Evolutionary conservation across 129 eudicot species (phyloP).

Genomic region (Lactuca sativa): DNA sequence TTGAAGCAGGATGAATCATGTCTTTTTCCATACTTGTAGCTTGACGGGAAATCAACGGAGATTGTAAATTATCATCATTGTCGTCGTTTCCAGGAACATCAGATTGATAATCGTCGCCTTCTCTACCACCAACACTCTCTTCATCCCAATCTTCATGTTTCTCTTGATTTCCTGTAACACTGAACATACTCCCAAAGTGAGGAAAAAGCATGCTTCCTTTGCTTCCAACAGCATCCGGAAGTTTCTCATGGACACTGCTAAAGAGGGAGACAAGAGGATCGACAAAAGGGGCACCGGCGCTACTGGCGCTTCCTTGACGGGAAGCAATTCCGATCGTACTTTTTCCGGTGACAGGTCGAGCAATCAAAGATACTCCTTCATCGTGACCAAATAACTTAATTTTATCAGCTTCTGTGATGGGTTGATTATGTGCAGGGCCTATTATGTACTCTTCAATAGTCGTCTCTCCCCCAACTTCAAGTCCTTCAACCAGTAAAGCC

Average conservation of each 20-base stretch:
- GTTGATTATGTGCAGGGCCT: constrained; percentile 58
- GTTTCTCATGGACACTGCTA: constrained; percentile 83
- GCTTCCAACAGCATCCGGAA: constrained; percentile 73
- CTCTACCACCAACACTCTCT: constrained; percentile 53
- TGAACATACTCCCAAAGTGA: constrained; percentile 88
- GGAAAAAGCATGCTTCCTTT: constrained; percentile 79
- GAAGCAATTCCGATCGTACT: constrained; percentile 60
- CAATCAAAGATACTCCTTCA: constrained; percentile 65
- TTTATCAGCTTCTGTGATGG: constrained; percentile 39
- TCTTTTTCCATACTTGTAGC: constrained; percentile 57
- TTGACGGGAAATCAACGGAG: constrained; percentile 84
- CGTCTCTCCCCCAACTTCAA: constrained; percentile 73
- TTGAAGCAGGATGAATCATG: constrained; percentile 49
- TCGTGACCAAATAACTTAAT: constrained; percentile 68
- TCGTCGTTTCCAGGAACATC: constrained; percentile 57
- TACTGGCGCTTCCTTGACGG: constrained; percentile 61
- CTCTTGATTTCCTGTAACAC: constrained; percentile 49
- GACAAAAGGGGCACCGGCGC: constrained; percentile 46
- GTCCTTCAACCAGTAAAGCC: constrained; percentile 92
- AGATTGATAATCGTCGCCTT: constrained; percentile 52
- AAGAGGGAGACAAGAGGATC: constrained; percentile 93
- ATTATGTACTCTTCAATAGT: constrained; percentile 73
- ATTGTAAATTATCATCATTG: constrained; percentile 65
- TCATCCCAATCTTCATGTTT: constrained; percentile 82
- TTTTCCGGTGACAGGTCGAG: constrained; percentile 68